These are phyloP conservation scores for Dissophora globulifera DNA, from an alignment of 192 early-diverging fungal genomes.

Conservation along the genomic window DNA sequence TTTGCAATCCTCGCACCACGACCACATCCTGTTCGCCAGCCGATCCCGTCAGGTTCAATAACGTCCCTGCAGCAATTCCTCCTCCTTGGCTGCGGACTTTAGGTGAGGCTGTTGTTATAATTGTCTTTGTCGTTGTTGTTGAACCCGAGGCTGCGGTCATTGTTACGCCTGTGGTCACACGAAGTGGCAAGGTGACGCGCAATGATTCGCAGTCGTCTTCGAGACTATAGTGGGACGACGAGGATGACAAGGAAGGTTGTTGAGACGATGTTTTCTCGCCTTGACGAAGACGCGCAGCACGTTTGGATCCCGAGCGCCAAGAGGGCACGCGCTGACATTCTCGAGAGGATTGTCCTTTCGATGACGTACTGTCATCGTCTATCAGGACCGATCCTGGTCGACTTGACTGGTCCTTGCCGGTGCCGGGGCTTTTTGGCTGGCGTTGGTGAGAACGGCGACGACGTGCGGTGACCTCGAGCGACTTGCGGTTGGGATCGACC, in stretches of 20 bases:
- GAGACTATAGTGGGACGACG: background rate
- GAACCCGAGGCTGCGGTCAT: slow-evolving; percentile 16
- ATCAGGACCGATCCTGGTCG: background rate
- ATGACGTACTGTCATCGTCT: background rate
- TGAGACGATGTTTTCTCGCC: background rate
- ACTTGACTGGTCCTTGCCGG: too few species aligned
- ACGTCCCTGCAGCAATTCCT: background rate
- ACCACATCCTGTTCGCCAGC: slow-evolving; percentile 19
- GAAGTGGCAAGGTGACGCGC: slow-evolving; percentile 1
- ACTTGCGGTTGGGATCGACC: too few species aligned
- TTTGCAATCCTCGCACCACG: slow-evolving; percentile 8
- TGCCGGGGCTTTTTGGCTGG: too few species aligned
- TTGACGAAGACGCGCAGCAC: background rate
- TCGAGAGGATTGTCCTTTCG: background rate
- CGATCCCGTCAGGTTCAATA: background rate
- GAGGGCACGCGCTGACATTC: slow-evolving; percentile 1
- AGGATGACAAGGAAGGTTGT: background rate
- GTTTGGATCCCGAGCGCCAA: background rate
- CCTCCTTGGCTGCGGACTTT: too few species aligned
- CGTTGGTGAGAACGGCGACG: too few species aligned
- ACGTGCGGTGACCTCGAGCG: too few species aligned
- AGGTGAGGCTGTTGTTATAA: too few species aligned
- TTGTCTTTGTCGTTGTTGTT: too few species aligned
- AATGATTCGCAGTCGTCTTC: background rate
- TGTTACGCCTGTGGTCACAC: slow-evolving; percentile 36